A percentile compares a stretch with the other conserved stretches of the same genome.
Conservation (phyloP, 1,284 basidiomycete genomes). For the Cutaneotrichosporon sp. region DNA sequence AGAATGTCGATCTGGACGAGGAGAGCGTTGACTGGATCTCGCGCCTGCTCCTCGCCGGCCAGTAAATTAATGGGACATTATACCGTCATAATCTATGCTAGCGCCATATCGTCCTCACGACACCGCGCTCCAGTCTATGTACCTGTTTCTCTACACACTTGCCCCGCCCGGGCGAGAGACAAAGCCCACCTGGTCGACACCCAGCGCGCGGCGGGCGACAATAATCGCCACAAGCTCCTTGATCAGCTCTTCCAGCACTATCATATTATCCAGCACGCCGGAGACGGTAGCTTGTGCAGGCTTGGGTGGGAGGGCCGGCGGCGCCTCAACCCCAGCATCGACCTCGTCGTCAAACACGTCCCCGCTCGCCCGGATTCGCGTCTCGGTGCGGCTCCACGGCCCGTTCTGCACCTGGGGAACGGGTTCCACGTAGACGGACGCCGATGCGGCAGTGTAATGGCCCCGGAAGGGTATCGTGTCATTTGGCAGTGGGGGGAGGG, state of each 20-base stretch:
- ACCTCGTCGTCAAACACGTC: too few species aligned
- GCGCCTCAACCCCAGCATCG: constrained; percentile 9
- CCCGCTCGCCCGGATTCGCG: too few species aligned
- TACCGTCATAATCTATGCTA: too few species aligned
- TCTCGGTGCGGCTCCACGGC: background rate
- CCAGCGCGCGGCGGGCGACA: constrained; percentile 74
- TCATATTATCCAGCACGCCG: constrained; percentile 84
- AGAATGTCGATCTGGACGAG: too few species aligned
- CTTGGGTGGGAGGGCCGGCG: background rate
- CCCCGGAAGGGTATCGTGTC: constrained; percentile 53
- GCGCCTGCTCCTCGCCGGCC: too few species aligned
- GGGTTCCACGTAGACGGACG: constrained; percentile 60
- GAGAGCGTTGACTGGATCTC: too few species aligned
- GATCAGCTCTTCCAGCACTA: constrained; percentile 90
- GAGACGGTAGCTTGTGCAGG: constrained; percentile 61
- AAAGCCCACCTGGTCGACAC: constrained; percentile 62
- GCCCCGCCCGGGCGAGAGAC: too few species aligned
- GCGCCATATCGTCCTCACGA: too few species aligned
- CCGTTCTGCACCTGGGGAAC: constrained; percentile 55
- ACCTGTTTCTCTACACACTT: too few species aligned
- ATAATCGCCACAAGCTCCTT: constrained; percentile 88
- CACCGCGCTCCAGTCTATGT: too few species aligned
- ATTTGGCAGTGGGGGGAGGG: background rate
- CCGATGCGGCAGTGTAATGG: constrained; percentile 74
- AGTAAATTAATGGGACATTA: too few species aligned